Base-by-base conservation (phyloP, 768 basidiomycete species). In the Rhizopogon salebrosus region DNA sequence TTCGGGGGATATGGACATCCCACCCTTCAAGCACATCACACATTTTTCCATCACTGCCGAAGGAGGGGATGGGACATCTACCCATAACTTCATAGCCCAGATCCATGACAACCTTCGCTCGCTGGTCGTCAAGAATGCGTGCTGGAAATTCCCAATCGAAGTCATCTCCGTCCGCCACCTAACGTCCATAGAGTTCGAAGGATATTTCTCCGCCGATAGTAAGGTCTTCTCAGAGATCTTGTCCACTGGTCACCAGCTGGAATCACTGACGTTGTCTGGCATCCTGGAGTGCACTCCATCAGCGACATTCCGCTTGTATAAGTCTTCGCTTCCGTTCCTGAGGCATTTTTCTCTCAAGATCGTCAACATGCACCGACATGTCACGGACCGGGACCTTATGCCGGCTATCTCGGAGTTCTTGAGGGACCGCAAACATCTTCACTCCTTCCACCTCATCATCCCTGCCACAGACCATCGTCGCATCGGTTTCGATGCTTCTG, bases 381-480 rank as follows among this genome's bases (percentile, higher is more conserved):
- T 75, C 13, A 54, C 61, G 2, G 85, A 88, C 60, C 70, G 76
- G 13, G 85, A 85, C 59, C 71, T 89, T 3, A 85, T 88, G 70
- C 84, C 84, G 2, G 77, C 87, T 7, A 75, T 89, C 39, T 75
- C 81, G 4, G 84, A 82, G 27, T 87, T 88, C 62, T 67, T 89
- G 31, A 77, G 83, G 13, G 80, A 77, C 7, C 72, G 84, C 40
- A 66, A 65, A 20, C 67, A 77, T 37, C 67, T 89, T 37, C 70
- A 70, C n/a, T 78, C 78, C 0, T 74, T 87, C 23, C 70, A 75
- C 40, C 71, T 88, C 1, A 72, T 77, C 10, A 75, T 75, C 1
- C 68, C 74, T 4, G 61, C 62, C 6, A 62, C 63, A 14, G 77
- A 79, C 45, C 78, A 80, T 57, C 72, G 71, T 55, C 71, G 75